Evolutionary conservation across 345 rosid genomes (phyloP), one percentile per base, ranked within the genome.

Genomic region (Erysimum cheiranthoides): DNA sequence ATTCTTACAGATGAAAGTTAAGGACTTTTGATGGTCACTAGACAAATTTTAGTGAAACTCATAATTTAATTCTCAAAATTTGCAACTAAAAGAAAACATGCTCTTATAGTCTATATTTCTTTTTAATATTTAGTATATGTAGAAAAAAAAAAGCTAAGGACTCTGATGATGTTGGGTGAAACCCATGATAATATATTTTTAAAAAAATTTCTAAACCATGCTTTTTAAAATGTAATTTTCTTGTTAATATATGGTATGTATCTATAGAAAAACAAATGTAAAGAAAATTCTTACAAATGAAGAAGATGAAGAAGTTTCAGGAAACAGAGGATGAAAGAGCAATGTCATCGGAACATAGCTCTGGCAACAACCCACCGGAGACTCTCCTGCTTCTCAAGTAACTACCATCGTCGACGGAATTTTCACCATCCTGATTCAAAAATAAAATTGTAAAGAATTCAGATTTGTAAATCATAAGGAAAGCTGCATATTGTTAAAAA

Each of bases 271-370:
- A 30, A 4, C 21, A 60, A 35, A 14, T 32, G 56, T 35, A 60
- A 58, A 51, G 3, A 28, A 47, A 3, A n/a, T 45, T 68, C 74
- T 76, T 76, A 76, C 75, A 76, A 70, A 52, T 67, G 21, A 40
- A 17, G 49, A 49, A 52, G 62, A 27, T 8, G 42, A 35, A 36
- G 45, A 59, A 59, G 45, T 4, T 5, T 17, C n/a, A 4, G 13
- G n/a, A 59, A 36, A 1, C n/a, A 59, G 25, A 35, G 45, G 14
- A 10, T 9, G 30, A 3, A 35, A 59, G 64, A 59, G 27, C 14
- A 35, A 36, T 13, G 47, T 13, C 49, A 38, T 21, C 61, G 50
- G 50, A 9, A 51, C 35, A 38, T 25, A 68, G 31, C 50, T 53
- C 39, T 39, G 30, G 30, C 30, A 9, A 68, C 10, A 54, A 39